These are phyloP conservation scores for Bacterosira constricta DNA, from an alignment of 108 stramenopile genomes.

Conservation along the genomic window DNA sequence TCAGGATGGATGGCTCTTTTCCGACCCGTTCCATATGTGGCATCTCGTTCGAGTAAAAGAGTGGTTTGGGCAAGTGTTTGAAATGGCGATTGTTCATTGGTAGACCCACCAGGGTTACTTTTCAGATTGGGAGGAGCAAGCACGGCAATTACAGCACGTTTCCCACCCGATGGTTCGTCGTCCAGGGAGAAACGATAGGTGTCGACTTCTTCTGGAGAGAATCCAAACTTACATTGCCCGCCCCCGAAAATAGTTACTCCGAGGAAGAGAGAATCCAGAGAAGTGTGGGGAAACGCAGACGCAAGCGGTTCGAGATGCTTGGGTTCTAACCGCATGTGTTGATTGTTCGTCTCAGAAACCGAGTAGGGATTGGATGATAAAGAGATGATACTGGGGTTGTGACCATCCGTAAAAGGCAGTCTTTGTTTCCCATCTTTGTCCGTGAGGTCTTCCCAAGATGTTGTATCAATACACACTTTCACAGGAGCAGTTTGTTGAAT, in stretches of 20 bases:
- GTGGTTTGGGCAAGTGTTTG: constrained; percentile 66
- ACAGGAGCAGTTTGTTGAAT: not conserved
- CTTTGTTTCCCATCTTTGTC: not conserved
- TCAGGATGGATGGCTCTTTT: constrained; percentile 9
- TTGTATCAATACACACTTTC: constrained; percentile 75
- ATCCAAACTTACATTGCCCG: constrained; percentile 77
- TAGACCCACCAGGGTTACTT: too few species aligned
- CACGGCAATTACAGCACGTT: constrained; percentile 53
- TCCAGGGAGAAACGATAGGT: constrained; percentile 42
- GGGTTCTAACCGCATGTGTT: constrained; percentile 20
- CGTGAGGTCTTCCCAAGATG: constrained; percentile 62
- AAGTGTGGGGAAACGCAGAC: not conserved
- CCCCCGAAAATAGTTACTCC: constrained; percentile 45
- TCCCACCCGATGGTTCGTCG: constrained; percentile 55
- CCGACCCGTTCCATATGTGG: constrained; percentile 55
- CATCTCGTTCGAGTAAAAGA: constrained; percentile 68
- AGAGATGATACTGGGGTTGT: constrained; percentile 78
- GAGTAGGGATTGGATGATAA: constrained; percentile 35
- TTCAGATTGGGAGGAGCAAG: not conserved
- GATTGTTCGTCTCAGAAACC: not conserved
- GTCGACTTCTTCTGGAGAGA: constrained; percentile 46
- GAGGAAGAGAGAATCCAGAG: constrained; percentile 31
- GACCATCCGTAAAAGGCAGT: constrained; percentile 85
- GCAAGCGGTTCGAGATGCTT: constrained; percentile 20
- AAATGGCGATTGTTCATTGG: constrained; percentile 30